A percentile compares a stretch with the other conserved stretches of the same genome.
These are phyloP conservation scores for Beauveria pseudobassiana DNA, from an alignment of 2,329 filamentous ascomycete genomes.

Conservation along the genomic window DNA sequence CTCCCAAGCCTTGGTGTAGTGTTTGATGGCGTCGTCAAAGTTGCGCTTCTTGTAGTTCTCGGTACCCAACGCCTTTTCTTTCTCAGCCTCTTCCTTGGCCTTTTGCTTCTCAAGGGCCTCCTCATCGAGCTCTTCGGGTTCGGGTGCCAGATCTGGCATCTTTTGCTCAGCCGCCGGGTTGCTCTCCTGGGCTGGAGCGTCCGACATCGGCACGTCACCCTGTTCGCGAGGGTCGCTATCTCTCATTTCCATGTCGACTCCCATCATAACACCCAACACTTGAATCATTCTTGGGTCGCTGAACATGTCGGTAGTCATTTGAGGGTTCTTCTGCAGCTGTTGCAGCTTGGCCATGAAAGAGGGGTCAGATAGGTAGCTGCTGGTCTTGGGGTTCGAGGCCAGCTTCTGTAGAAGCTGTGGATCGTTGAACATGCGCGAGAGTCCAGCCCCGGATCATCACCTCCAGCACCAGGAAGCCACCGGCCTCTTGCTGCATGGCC, in stretches of 20 bases:
- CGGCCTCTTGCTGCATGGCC: conserved; percentile 62
- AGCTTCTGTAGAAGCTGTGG: conserved; percentile 86
- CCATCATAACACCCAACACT: conserved; percentile 88
- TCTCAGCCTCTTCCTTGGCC: conserved; percentile 86
- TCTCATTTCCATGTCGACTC: conserved; percentile 71
- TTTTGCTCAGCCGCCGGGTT: conserved; percentile 45
- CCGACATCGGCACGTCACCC: conserved; percentile 67
- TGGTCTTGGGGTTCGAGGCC: conserved; percentile 89
- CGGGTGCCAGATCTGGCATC: conserved; percentile 48
- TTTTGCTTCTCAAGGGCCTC: conserved; percentile 78
- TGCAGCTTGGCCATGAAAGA: conserved; percentile 88
- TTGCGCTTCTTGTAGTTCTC: conserved; percentile 98
- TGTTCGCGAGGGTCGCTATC: conserved; percentile 31
- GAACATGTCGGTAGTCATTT: conserved; percentile 71
- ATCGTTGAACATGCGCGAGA: conserved; percentile 93
- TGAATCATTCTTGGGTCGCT: conserved; percentile 87
- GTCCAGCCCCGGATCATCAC: conserved; percentile 62
- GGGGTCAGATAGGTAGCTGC: conserved; percentile 68
- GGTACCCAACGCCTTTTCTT: conserved; percentile 89
- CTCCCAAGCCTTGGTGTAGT: conserved; percentile 95
- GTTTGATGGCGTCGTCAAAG: conserved; percentile 87
- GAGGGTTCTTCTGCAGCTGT: conserved; percentile 72
- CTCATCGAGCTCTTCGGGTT: conserved; percentile 68
- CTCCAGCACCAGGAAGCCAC: conserved; percentile 33
- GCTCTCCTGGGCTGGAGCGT: conserved; percentile 39